Base-by-base conservation (phyloP, 257 asterid species). In the Solanum lignicaule region DNA sequence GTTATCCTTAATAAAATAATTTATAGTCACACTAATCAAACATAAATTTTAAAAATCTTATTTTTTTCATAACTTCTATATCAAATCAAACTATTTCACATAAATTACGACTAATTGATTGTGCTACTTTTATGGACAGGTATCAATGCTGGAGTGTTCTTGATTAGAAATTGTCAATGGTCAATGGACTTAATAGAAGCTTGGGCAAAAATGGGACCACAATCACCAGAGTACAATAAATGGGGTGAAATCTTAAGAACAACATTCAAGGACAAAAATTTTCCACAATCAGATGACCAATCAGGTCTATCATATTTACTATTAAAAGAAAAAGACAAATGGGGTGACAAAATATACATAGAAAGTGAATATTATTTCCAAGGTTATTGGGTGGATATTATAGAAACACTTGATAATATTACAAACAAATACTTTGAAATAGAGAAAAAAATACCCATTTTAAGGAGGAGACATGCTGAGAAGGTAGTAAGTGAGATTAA, bases 351-450 rank as follows among this genome's bases (percentile, higher is more conserved):
- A 83, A 87, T 89, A 8, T 88, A 79, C 87, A 14, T 90, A 62
- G 93, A 91, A 72, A 88, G 88, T 68, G 88, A 88, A 4, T 90
- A 87, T 2, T 87, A 84, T 71, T 88, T 88, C 41, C 87, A 88
- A 52, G 91, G 90, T 12, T 88, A 88, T 74, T 91, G 92, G 93
- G 87, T 79, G 38, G 91, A 89, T 31, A 81, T 88, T 7, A 48
- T 87, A 20, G 87, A 83, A 2, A 83, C 83, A 72, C 86, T 88
- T 3, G 35, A 78, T 16, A 89, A 88, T 25, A 60, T 88, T 15
- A 83, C 86, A 16, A 85, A 75, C 9, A 86, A 46, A 39, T 90
- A 90, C 5, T 12, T 69, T 68, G 88, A 29, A 16, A 72, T 88
- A 38, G 92, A 88, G 87, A 78, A 87, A 48, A 58, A 33, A 43